These are phyloP conservation scores for Cymbopogon citratus DNA, from an alignment of 176 grass and related monocot genomes.

Conservation along the genomic window DNA sequence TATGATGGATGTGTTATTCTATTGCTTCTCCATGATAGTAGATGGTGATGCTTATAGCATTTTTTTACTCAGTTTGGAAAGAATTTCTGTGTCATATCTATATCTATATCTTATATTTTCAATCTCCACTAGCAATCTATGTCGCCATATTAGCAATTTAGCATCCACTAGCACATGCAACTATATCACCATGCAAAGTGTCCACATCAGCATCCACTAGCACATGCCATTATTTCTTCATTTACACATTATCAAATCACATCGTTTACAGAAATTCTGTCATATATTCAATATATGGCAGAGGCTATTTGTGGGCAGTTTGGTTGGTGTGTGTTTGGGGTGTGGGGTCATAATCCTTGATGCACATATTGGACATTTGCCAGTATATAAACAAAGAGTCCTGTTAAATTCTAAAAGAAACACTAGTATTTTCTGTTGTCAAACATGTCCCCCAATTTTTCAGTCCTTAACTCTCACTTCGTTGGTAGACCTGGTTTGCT, in stretches of 20 bases:
- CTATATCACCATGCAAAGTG: too few relatives aligned
- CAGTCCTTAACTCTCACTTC: neutral
- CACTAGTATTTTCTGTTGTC: neutral
- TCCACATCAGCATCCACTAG: too few relatives aligned
- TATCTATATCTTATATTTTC: too few relatives aligned
- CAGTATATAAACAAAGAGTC: neutral
- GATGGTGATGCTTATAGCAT: neutral
- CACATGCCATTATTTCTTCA: too few relatives aligned
- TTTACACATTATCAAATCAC: too few relatives aligned
- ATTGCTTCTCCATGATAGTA: neutral
- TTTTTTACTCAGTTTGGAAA: neutral
- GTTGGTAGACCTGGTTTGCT: neutral
- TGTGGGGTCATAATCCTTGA: neutral
- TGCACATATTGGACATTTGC: neutral
- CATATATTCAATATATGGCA: neutral
- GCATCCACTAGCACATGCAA: too few relatives aligned
- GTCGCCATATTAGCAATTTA: too few relatives aligned
- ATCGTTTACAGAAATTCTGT: too few relatives aligned
- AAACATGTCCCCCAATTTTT: neutral
- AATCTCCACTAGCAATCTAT: too few relatives aligned
- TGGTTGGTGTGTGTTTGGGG: too few relatives aligned
- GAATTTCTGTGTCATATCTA: neutral
- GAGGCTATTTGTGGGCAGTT: neutral
- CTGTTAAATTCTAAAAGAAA: neutral
- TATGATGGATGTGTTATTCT: constrained; percentile 7